Base-by-base conservation (phyloP, 2,329 filamentous ascomycete species). In the Penicillium olsonii region DNA sequence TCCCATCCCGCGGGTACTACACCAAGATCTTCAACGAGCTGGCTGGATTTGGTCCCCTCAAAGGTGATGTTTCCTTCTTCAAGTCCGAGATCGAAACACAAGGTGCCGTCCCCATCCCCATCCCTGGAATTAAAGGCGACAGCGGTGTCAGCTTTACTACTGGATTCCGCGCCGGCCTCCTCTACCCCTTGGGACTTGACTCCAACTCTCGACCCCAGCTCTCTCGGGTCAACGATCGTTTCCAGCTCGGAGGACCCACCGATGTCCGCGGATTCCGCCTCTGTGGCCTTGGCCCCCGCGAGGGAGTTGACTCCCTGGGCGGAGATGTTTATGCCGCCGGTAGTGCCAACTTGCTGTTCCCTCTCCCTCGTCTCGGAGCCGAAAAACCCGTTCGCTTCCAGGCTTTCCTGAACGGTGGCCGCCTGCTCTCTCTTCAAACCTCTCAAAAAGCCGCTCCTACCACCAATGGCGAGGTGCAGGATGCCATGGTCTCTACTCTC, bases 251-350 rank as follows among this genome's bases (percentile, higher is more conserved):
- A 37, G 94, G 94, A 0, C 92, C 94, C 3, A 96, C 91, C 3
- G 92, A 96, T 66, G 89, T 99, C 12, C 88, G 94, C 47, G 94
- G 94, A 2, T 99, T 99, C 79, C 86, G 90, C 51, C 82, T 95
- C 18, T 88, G 87, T 17, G 94, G 94, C 1, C 80, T 99, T 5
- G 94, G 94, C 8, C 92, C 94, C 4, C 87, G 88, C 55, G 92
- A 97, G 64, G 89, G 91, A 1, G 70, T 77, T 15, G 92, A 99
- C 71, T 85, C 92, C 0, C 84, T 96, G 0, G 94, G 94, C 11
- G 94, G 94, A 19, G 94, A 99, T 68, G 75, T 96, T 10, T 97
- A 92, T 67, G 90, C 92, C 15, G 94, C 94, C 2, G 92, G 88
- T 37, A 91, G 90, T 62, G 85, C 92, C 14, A 94, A 91, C 57